Conservation (phyloP, 306 rosid species). For the Inga laurina region DNA sequence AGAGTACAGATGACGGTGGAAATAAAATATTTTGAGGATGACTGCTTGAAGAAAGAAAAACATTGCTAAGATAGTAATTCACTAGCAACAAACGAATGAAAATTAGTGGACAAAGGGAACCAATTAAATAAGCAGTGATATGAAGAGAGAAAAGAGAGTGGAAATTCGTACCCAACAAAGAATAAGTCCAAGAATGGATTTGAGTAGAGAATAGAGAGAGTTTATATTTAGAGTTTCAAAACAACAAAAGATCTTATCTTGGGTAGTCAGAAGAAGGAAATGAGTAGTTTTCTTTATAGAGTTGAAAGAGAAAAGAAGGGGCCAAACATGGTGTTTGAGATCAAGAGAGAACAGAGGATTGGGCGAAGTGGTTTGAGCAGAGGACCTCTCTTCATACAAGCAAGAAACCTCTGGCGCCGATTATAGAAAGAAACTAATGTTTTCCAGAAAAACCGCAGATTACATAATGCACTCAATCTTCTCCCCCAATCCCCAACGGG, state of each 20-base stretch:
- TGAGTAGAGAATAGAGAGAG: not conserved
- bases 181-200: not conserved
- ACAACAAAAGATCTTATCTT: not conserved
- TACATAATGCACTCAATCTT: not conserved
- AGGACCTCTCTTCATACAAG: not conserved
- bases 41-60: not conserved
- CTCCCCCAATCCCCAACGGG: too few relatives aligned
- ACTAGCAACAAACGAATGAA: not conserved
- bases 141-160: not conserved
- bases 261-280: not conserved
- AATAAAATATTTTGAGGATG: not conserved
- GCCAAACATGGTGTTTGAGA: not conserved
- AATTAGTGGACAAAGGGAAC: slow-evolving; percentile 4
- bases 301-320: slow-evolving; percentile 23
- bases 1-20: not conserved
- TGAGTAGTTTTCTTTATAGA: not conserved
- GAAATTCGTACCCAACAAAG: not conserved
- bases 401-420: too few relatives aligned
- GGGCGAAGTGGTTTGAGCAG: slow-evolving; percentile 14
- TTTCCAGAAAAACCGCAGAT: not conserved
- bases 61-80: slow-evolving; percentile 19
- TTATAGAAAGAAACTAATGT: not conserved
- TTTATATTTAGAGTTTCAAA: not conserved
- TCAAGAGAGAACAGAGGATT: not conserved
- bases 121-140: not conserved